phyloP scores from a whole-genome alignment of 495 filamentous ascomycete genomes.

The Tuber microsphaerosporum region DNA sequence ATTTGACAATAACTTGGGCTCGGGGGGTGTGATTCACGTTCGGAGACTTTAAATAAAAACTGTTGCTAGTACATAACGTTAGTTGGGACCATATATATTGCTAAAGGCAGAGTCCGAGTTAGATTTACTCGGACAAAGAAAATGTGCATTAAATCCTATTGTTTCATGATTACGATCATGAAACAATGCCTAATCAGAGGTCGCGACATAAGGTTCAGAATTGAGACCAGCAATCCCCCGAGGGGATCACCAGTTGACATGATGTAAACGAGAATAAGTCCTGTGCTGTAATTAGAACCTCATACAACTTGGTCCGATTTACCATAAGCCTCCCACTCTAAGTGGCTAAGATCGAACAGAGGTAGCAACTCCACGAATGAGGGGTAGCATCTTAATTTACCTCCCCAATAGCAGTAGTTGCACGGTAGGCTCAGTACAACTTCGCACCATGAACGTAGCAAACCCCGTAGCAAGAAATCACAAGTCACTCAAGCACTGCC shows the following conservation, averaged over 20 bases:
- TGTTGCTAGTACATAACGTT: neutral
- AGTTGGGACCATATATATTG: neutral
- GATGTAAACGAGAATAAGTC: neutral
- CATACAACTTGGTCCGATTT: neutral
- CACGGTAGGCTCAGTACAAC: neutral
- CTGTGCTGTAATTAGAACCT: neutral
- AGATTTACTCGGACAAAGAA: neutral
- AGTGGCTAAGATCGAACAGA: neutral
- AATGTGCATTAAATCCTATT: neutral
- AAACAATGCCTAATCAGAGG: neutral
- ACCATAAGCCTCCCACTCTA: neutral
- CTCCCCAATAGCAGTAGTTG: neutral
- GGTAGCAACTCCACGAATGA: neutral
- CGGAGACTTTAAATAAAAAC: neutral
- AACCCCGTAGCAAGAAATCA: neutral
- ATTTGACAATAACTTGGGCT: neutral
- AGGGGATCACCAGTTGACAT: neutral
- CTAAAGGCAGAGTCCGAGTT: neutral
- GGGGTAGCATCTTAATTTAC: neutral
- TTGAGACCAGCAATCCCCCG: neutral
- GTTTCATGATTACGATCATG: neutral
- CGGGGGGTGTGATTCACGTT: neutral
- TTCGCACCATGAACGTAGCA: neutral
- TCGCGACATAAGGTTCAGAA: neutral
- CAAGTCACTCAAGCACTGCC: neutral